A percentile compares a stretch with the other conserved stretches of the same genome.
Evolutionary conservation across 371 early-diverging fungal species (phyloP).

Genomic region (Mucor irregularis): DNA sequence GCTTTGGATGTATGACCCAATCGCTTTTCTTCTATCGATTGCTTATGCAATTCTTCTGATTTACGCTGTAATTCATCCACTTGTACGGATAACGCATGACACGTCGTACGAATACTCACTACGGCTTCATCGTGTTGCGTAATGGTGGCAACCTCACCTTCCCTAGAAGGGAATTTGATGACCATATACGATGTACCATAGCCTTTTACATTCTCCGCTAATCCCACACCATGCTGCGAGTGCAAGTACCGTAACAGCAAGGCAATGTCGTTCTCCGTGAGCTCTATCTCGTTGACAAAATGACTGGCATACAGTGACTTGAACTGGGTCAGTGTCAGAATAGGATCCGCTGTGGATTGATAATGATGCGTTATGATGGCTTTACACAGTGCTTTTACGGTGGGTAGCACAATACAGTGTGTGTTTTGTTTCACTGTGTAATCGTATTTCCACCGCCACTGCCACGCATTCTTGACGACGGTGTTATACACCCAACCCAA

Average conservation of each 20-base stretch:
- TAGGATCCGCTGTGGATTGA: slow-evolving; percentile 2
- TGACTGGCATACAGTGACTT: slow-evolving; percentile 21
- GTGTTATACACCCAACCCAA: slow-evolving; percentile 9
- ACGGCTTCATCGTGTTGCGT: slow-evolving; percentile 51
- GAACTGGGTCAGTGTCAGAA: slow-evolving; percentile 39
- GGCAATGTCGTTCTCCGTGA: slow-evolving; percentile 41
- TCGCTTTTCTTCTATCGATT: slow-evolving; percentile 26
- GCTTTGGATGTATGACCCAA: slow-evolving; percentile 40
- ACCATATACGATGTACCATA: slow-evolving; percentile 30
- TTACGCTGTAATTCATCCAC: slow-evolving; percentile 48
- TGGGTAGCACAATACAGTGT: slow-evolving; percentile 43
- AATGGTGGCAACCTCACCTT: slow-evolving; percentile 24
- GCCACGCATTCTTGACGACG: slow-evolving; percentile 13
- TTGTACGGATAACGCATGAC: slow-evolving; percentile 45
- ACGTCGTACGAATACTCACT: slow-evolving; percentile 47
- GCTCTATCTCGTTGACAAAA: slow-evolving; percentile 16
- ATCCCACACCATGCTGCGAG: slow-evolving; percentile 26
- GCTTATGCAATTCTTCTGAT: slow-evolving; percentile 29
- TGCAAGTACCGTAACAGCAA: slow-evolving; percentile 35
- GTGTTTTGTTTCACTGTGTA: not conserved
- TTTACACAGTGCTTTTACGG: slow-evolving; percentile 26
- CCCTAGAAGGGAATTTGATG: slow-evolving; percentile 37
- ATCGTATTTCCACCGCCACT: slow-evolving; percentile 1
- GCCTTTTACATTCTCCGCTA: slow-evolving; percentile 36
- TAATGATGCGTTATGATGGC: slow-evolving; percentile 7